These are phyloP conservation scores for Aquilaria sinensis DNA, from an alignment of 345 rosid species.

Conservation along the genomic window DNA sequence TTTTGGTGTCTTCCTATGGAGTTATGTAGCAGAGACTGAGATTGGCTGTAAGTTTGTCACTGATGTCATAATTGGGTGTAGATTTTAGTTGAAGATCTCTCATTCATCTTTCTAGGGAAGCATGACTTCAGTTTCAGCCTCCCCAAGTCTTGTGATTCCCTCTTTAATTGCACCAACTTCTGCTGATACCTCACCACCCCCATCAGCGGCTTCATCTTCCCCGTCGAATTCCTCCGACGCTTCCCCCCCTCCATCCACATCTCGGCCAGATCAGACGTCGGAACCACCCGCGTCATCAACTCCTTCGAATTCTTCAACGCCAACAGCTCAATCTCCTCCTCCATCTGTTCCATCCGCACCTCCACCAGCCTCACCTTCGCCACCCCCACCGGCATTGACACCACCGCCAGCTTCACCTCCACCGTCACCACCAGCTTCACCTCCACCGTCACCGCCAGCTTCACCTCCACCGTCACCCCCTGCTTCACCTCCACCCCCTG, in stretches of 20 bases:
- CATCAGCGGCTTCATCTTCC: constrained; percentile 19
- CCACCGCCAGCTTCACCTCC: constrained; percentile 29
- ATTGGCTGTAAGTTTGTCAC: constrained; percentile 6
- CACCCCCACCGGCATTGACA: constrained; percentile 19
- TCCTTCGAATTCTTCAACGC: constrained; percentile 25
- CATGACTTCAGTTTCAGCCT: constrained; percentile 49
- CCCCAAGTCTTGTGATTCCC: constrained; percentile 30
- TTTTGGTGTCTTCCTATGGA: neutral
- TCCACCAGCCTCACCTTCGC: constrained; percentile 15
- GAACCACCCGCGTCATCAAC: constrained; percentile 33
- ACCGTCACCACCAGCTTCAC: constrained; percentile 29
- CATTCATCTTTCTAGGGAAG: constrained; percentile 13
- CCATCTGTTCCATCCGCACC: constrained; percentile 36
- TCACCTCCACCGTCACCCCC: constrained; percentile 36
- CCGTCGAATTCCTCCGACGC: constrained; percentile 32
- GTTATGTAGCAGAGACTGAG: neutral
- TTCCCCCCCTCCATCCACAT: constrained; percentile 35
- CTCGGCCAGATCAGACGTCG: constrained; percentile 30
- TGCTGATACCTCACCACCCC: constrained; percentile 24
- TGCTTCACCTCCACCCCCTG: constrained; percentile 27
- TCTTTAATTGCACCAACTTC: constrained; percentile 26
- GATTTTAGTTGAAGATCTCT: neutral
- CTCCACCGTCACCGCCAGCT: constrained; percentile 36
- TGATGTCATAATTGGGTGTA: constrained; percentile 12
- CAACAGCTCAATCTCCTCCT: constrained; percentile 38